Evolutionary conservation across 805 yeast genomes (phyloP).

Genomic region (Debaryomyces hansenii): DNA sequence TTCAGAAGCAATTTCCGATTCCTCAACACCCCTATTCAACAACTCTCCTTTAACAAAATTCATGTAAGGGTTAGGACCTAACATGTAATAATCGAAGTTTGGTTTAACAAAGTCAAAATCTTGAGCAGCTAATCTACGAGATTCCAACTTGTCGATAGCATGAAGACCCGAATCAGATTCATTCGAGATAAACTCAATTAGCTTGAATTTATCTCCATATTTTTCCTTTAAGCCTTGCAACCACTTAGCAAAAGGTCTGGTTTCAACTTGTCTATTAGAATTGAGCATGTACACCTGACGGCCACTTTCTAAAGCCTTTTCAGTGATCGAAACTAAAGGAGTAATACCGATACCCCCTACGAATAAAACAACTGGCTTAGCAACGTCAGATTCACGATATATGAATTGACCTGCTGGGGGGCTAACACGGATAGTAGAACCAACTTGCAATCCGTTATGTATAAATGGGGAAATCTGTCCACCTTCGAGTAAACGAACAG

Average conservation of each 20-base stretch:
- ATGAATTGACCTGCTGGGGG: slow-evolving; percentile 62
- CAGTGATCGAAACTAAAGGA: slow-evolving; percentile 56
- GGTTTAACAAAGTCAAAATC: slow-evolving; percentile 22
- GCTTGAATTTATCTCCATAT: slow-evolving; percentile 14
- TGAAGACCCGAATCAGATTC: slow-evolving; percentile 2
- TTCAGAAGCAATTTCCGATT: slow-evolving; percentile 21
- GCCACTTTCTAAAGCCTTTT: slow-evolving; percentile 32
- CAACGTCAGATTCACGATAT: slow-evolving; percentile 25
- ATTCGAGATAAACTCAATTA: slow-evolving; percentile 22
- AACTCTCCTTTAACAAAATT: slow-evolving; percentile 22
- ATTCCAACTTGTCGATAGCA: slow-evolving; percentile 10
- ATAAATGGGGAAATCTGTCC: slow-evolving; percentile 54
- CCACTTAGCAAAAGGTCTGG: slow-evolving; percentile 25
- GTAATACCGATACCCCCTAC: slow-evolving; percentile 72
- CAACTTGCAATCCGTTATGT: slow-evolving; percentile 47
- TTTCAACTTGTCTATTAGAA: slow-evolving; percentile 24
- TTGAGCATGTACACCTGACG: slow-evolving; percentile 32
- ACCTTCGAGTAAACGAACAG: slow-evolving; percentile 49
- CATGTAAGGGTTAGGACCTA: slow-evolving; percentile 38
- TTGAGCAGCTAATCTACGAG: slow-evolving; percentile 8
- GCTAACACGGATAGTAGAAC: slow-evolving; percentile 48
- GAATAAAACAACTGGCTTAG: slow-evolving; percentile 38
- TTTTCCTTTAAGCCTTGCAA: slow-evolving; percentile 14
- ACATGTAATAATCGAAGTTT: slow-evolving; percentile 20
- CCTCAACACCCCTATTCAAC: slow-evolving; percentile 12